Base-by-base conservation (phyloP, 2,329 filamentous ascomycete species). In the Hortaea sp. region DNA sequence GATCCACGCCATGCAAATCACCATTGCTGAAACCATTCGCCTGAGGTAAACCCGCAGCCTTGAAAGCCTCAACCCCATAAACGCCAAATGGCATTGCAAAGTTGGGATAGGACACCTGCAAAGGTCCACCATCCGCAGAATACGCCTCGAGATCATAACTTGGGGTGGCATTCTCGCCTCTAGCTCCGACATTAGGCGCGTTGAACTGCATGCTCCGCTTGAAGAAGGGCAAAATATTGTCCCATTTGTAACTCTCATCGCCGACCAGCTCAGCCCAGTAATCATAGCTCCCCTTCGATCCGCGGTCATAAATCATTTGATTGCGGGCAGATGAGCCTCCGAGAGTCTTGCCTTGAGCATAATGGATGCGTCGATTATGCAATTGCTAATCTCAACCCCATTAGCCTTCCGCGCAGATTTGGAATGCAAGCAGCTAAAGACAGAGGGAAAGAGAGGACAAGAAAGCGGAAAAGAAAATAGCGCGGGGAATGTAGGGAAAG, bases 101-200 rank as follows among this genome's bases (percentile, higher is more conserved):
- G 34, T 57, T 54, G 9, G 59, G 49, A 44, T 57, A 65, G 0
- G 62, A 61, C 4, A 66, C 60, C n/a, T 65, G 49, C 11, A 68
- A 49, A n/a, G 64, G 64, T 1, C 63, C 63, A 7, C 45, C 52
- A 5, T 30, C 30, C 2, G 12, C 40, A 6, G 5, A 47, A 41
- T 48, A 62, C 53, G 47, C 49, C 13, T 13, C 28, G 7, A 45
- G 31, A 7, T 47, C 46, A 40, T 49, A 51, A 12, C 42, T 44
- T 5, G 45, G 45, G 10, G 46, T 48, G 2, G 50, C 45, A 30
- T 53, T 54, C 10, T 44, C 5, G 2, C 40, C 41, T 7, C 47
- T 47, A 6, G 45, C 32, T 7, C 42, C 41, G 29, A 52, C 49
- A 4, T 54, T 48, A 7, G 37, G 37, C 31, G 53, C 40, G 6